Conservation (phyloP, 306 rosid species). For the Vachellia pachyceras region DNA sequence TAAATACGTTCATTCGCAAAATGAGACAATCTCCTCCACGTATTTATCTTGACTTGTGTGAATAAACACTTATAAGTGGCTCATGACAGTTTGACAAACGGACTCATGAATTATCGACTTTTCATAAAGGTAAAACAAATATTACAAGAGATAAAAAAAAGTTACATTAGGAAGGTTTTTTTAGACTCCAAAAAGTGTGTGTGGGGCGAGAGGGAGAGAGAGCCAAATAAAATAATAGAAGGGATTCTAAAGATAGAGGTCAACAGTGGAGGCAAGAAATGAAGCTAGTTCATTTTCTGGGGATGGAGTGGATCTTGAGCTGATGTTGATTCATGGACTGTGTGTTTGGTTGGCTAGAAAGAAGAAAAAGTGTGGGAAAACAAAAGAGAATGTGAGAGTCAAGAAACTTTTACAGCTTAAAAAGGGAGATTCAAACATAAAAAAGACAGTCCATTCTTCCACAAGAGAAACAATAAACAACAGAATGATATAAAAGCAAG, state of each 20-base stretch:
- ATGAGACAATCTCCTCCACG: too few species aligned
- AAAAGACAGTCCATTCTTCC: not conserved
- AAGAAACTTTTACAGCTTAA: slow-evolving; percentile 9
- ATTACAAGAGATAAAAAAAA: not conserved
- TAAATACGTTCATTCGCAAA: too few species aligned
- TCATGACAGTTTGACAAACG: too few species aligned
- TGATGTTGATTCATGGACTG: slow-evolving; percentile 26
- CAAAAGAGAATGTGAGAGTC: not conserved
- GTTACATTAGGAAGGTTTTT: not conserved
- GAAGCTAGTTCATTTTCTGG: slow-evolving; percentile 34
- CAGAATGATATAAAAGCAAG: not conserved
- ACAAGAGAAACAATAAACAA: not conserved
- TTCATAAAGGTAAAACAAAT: not conserved
- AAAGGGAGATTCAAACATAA: not conserved
- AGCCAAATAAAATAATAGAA: slow-evolving; percentile 1
- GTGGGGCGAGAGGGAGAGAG: not conserved
- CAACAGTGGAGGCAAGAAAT: slow-evolving; percentile 19
- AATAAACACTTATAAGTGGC: too few species aligned
- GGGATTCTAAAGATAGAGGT: slow-evolving; percentile 39
- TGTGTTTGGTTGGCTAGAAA: slow-evolving; percentile 25
- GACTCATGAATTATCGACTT: not conserved
- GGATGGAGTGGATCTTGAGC: slow-evolving; percentile 32
- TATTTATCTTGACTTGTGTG: too few species aligned
- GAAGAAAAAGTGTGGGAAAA: slow-evolving; percentile 28
- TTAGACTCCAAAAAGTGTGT: not conserved